phyloP scores from a whole-genome alignment of 1,139 yeast genomes.

The Geotrichum histeridarum region DNA sequence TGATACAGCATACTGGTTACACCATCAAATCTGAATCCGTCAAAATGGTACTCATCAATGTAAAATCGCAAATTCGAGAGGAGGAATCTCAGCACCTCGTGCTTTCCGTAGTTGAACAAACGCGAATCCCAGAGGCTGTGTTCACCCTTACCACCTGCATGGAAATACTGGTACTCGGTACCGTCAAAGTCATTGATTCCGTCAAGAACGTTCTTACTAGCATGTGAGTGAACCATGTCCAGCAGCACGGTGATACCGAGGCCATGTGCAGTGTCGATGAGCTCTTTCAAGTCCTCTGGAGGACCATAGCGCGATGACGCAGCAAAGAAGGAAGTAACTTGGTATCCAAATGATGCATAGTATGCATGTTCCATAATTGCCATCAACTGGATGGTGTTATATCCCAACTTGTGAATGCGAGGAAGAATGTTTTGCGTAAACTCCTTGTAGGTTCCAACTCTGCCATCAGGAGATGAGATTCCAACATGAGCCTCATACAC shows the following conservation, averaged over 20 bases:
- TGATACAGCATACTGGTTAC: slow-evolving; percentile 88
- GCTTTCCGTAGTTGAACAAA: slow-evolving; percentile 81
- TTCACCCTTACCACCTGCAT: slow-evolving; percentile 74
- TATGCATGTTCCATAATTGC: slow-evolving; percentile 99
- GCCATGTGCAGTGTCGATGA: slow-evolving; percentile 87
- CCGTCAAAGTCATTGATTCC: slow-evolving; percentile 94
- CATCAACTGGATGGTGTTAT: slow-evolving; percentile 92
- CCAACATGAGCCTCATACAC: slow-evolving; percentile 97
- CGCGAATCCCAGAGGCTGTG: slow-evolving; percentile 96
- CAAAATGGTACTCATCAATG: slow-evolving; percentile 78
- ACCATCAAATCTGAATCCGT: slow-evolving; percentile 95
- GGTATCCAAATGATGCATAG: slow-evolving; percentile 96
- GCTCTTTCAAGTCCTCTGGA: slow-evolving; percentile 87
- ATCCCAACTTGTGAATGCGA: slow-evolving; percentile 76
- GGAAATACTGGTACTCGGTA: slow-evolving; percentile 91
- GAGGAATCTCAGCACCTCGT: slow-evolving; percentile 83
- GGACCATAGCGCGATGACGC: slow-evolving; percentile 85
- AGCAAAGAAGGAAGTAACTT: slow-evolving; percentile 89
- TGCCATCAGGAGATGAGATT: slow-evolving; percentile 85
- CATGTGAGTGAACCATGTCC: slow-evolving; percentile 94
- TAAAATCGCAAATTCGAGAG: slow-evolving; percentile 83
- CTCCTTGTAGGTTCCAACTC: slow-evolving; percentile 76
- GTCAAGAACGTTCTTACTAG: slow-evolving; percentile 88
- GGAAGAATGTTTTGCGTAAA: slow-evolving; percentile 79
- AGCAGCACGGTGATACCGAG: slow-evolving; percentile 80